Evolutionary conservation across 768 basidiomycete genomes (phyloP).

Genomic region (Xanthoconium stramineum): DNA sequence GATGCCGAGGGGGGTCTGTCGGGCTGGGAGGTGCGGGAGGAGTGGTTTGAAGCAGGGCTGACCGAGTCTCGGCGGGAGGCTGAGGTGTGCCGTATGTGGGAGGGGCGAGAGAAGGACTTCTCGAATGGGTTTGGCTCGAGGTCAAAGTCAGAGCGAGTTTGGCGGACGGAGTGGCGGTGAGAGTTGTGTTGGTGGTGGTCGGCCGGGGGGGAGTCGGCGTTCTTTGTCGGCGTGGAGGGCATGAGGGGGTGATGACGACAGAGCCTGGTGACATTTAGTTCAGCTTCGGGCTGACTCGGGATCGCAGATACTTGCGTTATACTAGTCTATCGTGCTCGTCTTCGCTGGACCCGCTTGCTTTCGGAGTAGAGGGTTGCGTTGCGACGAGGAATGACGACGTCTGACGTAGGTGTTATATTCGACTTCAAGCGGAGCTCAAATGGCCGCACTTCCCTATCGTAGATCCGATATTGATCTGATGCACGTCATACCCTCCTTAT

Average conservation of each 20-base stretch:
- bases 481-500: constrained; percentile 31
- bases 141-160: constrained; percentile 64
- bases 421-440: constrained; percentile 43
- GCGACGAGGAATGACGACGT: constrained; percentile 38
- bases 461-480: constrained; percentile 35
- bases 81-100: constrained; percentile 47
- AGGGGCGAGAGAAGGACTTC: constrained; percentile 77
- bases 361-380: constrained; percentile 33
- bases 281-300: constrained; percentile 14
- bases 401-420: constrained; percentile 44
- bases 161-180: constrained; percentile 30
- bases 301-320: constrained; percentile 24
- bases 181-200: constrained; percentile 10
- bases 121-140: constrained; percentile 94
- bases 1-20: constrained; percentile 35
- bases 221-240: constrained; percentile 28
- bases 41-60: constrained; percentile 34
- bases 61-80: constrained; percentile 32
- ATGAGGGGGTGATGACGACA: constrained; percentile 29
- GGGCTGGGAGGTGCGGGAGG: constrained; percentile 34
- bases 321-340: constrained; percentile 10
- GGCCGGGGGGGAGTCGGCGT: constrained; percentile 35
- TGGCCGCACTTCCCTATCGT: constrained; percentile 26
- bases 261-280: constrained; percentile 21
- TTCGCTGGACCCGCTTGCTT: constrained; percentile 26